Conservation (phyloP, 2,329 filamentous ascomycete genomes). For the Paecilomyces niveus region DNA sequence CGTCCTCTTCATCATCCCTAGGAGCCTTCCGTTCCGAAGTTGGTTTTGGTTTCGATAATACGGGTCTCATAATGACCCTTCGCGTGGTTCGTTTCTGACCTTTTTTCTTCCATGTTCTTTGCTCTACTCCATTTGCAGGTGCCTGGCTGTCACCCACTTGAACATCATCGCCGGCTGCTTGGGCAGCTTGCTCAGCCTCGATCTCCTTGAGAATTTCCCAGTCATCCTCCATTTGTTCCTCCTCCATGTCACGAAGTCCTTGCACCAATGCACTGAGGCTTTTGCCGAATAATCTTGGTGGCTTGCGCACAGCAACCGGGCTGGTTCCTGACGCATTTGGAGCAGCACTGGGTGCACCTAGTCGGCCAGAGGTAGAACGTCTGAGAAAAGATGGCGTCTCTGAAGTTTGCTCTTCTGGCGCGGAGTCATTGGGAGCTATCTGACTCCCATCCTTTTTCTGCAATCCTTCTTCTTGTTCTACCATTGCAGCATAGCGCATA, state of each 20-base stretch:
- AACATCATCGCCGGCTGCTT: constrained; percentile 14
- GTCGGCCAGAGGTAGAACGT: constrained; percentile 27
- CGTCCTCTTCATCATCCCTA: constrained; percentile 10
- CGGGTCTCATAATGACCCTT: constrained; percentile 37
- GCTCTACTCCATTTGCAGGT: constrained; percentile 3
- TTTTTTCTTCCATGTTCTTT: constrained; percentile 38
- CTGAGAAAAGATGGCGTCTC: constrained; percentile 35
- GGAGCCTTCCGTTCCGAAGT: constrained; percentile 12
- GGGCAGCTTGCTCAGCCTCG: constrained; percentile 25
- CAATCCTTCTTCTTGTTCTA: constrained; percentile 23
- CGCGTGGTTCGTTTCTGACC: constrained; percentile 44
- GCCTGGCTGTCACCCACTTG: constrained; percentile 32
- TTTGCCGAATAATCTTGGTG: constrained; percentile 29
- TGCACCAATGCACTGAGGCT: constrained; percentile 33
- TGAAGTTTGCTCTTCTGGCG: constrained; percentile 12
- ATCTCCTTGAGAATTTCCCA: constrained; percentile 38
- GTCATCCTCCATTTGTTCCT: constrained; percentile 36
- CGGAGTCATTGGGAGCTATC: constrained; percentile 1
- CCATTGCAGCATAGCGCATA: constrained; percentile 33
- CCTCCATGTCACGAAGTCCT: constrained; percentile 33
- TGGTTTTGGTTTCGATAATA: constrained; percentile 23
- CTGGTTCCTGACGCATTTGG: constrained; percentile 20
- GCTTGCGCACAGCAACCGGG: constrained; percentile 31
- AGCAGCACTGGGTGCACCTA: constrained; percentile 8
- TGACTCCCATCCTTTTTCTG: constrained; percentile 5